Base-by-base conservation (phyloP, 2,329 filamentous ascomycete species). In the Epicoccum nigrum region DNA sequence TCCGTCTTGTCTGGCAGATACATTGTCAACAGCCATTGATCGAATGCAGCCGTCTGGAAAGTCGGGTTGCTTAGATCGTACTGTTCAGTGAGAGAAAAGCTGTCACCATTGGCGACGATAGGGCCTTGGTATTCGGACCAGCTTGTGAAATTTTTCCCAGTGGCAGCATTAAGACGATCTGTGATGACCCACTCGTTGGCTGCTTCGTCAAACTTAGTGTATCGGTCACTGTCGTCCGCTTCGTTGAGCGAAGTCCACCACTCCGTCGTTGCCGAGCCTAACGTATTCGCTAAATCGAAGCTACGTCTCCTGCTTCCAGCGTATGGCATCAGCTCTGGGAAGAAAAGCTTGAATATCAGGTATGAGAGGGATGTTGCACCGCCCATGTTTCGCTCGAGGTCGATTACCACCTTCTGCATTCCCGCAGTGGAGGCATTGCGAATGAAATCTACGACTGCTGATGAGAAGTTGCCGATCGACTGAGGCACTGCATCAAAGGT, bases 361-460 rank as follows among this genome's bases (percentile, higher is more conserved):
- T 65, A 67, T 4, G 64, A 71, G 2, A 70, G 59, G 7, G 62
- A 39, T 1, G 64, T 52, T 1, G 45, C 49, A 5, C 86, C 86
- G 13, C 86, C 86, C 0, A 70, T 71, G 55, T 88, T 89, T 2
- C 73, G 76, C 9, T 80, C 78, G 4, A 88, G 61, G 56, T 89
- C 86, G 51, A 88, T 81, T 13, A 88, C 72, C 1, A 88, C 71
- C 57, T 80, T 13, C 7, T 7, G 16, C 3, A 11, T 17, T 6
- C 17, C 17, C 4, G 8, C 13, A 7, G 8, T 11, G 4, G 28
- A 9, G 1, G 28, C 28, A 13, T 30, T 30, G 4, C 28, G 7
- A 13, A 30, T 30, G 28, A 30, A 30, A 4, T 13, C 7, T 13
- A 9, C 28, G 28, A 30, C 13, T 7, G 28, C 28, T 7, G 8